Evolutionary conservation across 2,329 filamentous ascomycete species (phyloP).

Genomic region (Penicillium thymicola): DNA sequence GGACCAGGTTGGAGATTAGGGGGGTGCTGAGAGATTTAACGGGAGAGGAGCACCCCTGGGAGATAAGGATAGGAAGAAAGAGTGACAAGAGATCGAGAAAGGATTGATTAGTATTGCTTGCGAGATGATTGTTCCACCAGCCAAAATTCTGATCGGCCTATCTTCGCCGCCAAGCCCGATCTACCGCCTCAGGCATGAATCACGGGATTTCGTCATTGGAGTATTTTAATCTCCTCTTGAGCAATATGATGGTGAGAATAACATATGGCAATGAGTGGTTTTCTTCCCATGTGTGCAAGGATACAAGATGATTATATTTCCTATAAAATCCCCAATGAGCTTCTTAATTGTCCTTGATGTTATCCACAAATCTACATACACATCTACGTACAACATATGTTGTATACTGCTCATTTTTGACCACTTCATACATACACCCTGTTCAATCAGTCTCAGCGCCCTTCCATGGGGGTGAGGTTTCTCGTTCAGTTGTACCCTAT

Average conservation of each 20-base stretch:
- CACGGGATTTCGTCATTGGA: conserved; percentile 7
- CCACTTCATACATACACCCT: too few relatives aligned
- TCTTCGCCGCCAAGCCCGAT: conserved; percentile 29
- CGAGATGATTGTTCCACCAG: conserved; percentile 18
- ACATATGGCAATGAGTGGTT: too few relatives aligned
- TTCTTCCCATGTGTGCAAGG: neutral
- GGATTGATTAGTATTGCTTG: conserved; percentile 2
- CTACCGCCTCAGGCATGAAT: conserved; percentile 16
- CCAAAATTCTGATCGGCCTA: conserved; percentile 36
- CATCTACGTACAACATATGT: too few relatives aligned
- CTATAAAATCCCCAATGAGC: neutral
- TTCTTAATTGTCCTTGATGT: neutral
- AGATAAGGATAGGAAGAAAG: conserved; percentile 10
- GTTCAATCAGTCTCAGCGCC: too few relatives aligned
- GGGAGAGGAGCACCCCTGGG: conserved; percentile 17
- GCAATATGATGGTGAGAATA: neutral
- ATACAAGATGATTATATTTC: neutral
- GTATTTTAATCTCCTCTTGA: neutral
- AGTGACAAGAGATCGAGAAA: conserved; percentile 16
- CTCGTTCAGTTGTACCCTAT: neutral
- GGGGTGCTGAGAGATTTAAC: conserved; percentile 18
- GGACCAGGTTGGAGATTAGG: conserved; percentile 27
- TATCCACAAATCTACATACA: neutral
- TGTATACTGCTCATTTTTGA: neutral
- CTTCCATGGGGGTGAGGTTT: neutral